Evolutionary conservation across 2,329 filamentous ascomycete species (phyloP).

Genomic region (Neofusicoccum umdonicola): DNA sequence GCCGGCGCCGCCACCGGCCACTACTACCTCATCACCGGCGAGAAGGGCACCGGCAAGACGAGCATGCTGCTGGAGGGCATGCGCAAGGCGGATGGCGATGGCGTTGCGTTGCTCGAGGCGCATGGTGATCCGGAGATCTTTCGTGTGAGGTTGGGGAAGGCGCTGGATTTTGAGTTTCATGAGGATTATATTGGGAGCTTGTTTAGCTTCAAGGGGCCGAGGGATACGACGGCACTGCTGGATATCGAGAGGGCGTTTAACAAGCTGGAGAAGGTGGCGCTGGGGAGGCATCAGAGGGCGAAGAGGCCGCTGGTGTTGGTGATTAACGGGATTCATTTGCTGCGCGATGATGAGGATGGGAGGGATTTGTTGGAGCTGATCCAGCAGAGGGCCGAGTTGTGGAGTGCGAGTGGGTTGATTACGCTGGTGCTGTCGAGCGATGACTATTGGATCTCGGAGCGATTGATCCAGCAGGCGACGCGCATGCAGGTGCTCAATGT

Average conservation of each 20-base stretch:
- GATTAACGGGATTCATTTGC: slow-evolving; percentile 81
- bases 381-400: slow-evolving; percentile 86
- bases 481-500: slow-evolving; percentile 85
- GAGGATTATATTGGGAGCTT: slow-evolving; percentile 91
- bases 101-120: slow-evolving; percentile 85
- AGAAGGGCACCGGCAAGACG: slow-evolving; percentile 88
- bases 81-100: slow-evolving; percentile 78
- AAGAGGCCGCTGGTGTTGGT: slow-evolving; percentile 74
- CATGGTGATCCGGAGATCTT: slow-evolving; percentile 89
- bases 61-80: slow-evolving; percentile 90
- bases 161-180: slow-evolving; percentile 86
- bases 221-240: slow-evolving; percentile 79
- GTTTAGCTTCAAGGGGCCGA: slow-evolving; percentile 82
- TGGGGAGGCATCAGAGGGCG: slow-evolving; percentile 59
- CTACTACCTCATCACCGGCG: slow-evolving; percentile 81
- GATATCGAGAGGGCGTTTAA: slow-evolving; percentile 91
- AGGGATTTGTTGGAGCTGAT: slow-evolving; percentile 82
- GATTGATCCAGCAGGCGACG: slow-evolving; percentile 79
- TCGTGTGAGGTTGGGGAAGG: slow-evolving; percentile 80
- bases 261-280: slow-evolving; percentile 86
- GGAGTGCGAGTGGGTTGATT: slow-evolving; percentile 80
- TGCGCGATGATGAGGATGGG: slow-evolving; percentile 82
- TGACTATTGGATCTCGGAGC: slow-evolving; percentile 93
- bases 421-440: slow-evolving; percentile 88
- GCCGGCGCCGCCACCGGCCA: slow-evolving; percentile 65